Evolutionary conservation across 805 yeast species (phyloP).

Genomic region (Candida pini): DNA sequence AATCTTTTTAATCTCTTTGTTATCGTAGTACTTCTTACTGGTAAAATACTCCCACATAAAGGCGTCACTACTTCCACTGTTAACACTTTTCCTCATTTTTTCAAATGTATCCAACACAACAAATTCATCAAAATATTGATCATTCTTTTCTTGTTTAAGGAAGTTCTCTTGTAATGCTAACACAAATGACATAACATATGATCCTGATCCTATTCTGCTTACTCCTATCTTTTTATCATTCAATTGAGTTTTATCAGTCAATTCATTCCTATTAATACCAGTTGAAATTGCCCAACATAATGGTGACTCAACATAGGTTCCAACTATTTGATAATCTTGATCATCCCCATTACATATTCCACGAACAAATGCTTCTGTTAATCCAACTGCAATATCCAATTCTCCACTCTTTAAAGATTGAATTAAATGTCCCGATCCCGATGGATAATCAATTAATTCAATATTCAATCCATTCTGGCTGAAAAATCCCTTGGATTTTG

Average conservation of each 20-base stretch:
- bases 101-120: conserved; percentile 62
- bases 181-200: conserved; percentile 86
- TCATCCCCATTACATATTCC: conserved; percentile 70
- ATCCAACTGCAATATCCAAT: conserved; percentile 78
- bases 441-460: conserved; percentile 64
- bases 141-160: conserved; percentile 10
- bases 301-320: conserved; percentile 83
- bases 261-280: conserved; percentile 55
- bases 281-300: conserved; percentile 88
- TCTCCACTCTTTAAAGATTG: conserved; percentile 58
- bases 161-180: conserved; percentile 60
- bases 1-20: conserved; percentile 69
- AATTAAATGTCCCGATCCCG: conserved; percentile 86
- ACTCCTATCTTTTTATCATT: conserved; percentile 64
- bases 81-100: conserved; percentile 77
- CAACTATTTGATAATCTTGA: conserved; percentile 54
- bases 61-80: conserved; percentile 61
- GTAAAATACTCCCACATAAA: conserved; percentile 97
- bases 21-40: conserved; percentile 77
- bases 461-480: conserved; percentile 44
- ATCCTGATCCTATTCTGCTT: conserved; percentile 85
- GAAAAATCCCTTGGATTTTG: conserved; percentile 54
- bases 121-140: conserved; percentile 47
- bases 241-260: conserved; percentile 47
- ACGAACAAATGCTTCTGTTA: conserved; percentile 87